phyloP scores from a whole-genome alignment of 805 yeast species.

The Ogataea neopini region DNA sequence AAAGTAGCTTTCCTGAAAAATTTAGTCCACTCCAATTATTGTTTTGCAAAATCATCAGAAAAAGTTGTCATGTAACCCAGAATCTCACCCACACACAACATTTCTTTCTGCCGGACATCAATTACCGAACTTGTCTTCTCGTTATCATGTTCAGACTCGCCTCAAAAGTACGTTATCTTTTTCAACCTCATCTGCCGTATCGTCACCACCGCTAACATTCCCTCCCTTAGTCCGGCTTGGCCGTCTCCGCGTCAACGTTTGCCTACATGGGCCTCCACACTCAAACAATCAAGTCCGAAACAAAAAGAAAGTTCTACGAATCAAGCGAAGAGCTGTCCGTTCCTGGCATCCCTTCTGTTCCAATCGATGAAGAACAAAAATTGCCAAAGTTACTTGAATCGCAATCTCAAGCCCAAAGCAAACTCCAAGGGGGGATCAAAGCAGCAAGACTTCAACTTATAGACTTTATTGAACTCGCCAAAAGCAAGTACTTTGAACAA shows the following conservation, averaged over 20 bases:
- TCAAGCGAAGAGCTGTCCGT: conserved; percentile 18
- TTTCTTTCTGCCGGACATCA: no score
- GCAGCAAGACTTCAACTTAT: conserved; percentile 46
- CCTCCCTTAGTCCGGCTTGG: conserved; percentile 11
- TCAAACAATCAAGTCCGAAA: conserved; percentile 19
- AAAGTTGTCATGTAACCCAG: background rate
- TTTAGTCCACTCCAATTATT: background rate
- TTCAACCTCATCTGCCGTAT: background rate
- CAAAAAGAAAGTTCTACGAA: conserved; percentile 33
- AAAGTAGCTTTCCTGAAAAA: no score
- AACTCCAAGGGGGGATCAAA: conserved; percentile 50
- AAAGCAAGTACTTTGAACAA: conserved; percentile 44
- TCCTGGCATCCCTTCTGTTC: conserved; percentile 26
- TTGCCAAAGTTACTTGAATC: conserved; percentile 21
- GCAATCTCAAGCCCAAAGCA: conserved; percentile 18
- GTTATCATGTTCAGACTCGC: conserved; percentile 9
- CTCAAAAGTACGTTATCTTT: conserved; percentile 10
- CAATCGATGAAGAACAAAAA: conserved; percentile 16
- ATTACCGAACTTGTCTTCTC: background rate
- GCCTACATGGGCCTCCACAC: conserved; percentile 3
- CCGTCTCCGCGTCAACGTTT: conserved; percentile 13
- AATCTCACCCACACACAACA: no score
- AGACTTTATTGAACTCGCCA: conserved; percentile 36
- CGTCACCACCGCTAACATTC: background rate
- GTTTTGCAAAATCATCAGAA: background rate